Base-by-base conservation (phyloP, 345 rosid species). In the Clausena lansium region DNA sequence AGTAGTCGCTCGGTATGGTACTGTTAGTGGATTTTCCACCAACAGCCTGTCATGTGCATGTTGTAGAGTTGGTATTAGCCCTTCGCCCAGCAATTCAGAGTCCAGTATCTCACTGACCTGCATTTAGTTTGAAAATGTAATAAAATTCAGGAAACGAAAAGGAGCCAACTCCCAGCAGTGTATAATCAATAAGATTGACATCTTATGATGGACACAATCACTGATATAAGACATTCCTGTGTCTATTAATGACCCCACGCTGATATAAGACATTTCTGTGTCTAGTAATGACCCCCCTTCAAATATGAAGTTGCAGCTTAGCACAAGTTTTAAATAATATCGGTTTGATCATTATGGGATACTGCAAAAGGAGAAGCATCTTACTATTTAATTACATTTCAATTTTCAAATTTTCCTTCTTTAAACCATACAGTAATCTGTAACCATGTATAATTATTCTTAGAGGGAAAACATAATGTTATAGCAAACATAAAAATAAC, bases 61-160 rank as follows among this genome's bases (percentile, higher is more conserved):
- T 77, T 90, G 98, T 57, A 94, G 85, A 82, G 93, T 90, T 32
- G 98, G 99, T 82, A 96, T 94, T 19, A 96, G 84, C 76, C 99
- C 98, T 89, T 96, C 99, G 60, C 99, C 99, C 71, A 96, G 77
- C 57, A 96, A 80, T 88, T 94, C 98, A 22, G 98, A 96, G 80
- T 96, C 99, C 77, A 96, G 85, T 83, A 94, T 96, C 84, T 94
- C 99, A 61, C 95, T 96, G 9, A 94, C 98, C 99, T 96, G 85
- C 76, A 77, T 63, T 24, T 73, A 67, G 59, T 24, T 27, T 54
- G n/a, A 52, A 47, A 15, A 38, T 30, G 30, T 45, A 22, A 28
- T 45, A 28, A 20, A 45, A 1, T 39, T 28, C 27, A 47, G 41
- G 17, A 38, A 20, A 61, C 17, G 45, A 54, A 14, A 39, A 41